Evolutionary conservation across 176 grass and related monocot genomes (phyloP).

Genomic region (Oryza longistaminata): DNA sequence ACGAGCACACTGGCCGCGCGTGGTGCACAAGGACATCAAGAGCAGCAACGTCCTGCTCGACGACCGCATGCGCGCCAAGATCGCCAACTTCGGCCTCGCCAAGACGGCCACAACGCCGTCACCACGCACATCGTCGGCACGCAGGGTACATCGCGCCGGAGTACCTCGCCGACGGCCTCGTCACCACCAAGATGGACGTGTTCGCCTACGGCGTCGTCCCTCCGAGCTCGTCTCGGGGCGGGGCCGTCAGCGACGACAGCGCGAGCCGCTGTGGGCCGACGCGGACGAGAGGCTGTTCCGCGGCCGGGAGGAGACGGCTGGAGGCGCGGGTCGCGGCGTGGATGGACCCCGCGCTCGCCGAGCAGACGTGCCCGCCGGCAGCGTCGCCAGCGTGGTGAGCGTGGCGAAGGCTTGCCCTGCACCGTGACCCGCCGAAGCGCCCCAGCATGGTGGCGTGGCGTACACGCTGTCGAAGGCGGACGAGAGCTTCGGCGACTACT

Average conservation of each 20-base stretch:
- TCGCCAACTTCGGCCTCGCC: constrained; percentile 99
- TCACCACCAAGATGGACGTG: constrained; percentile 97
- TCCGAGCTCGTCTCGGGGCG: constrained; percentile 83
- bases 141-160: constrained; percentile 95
- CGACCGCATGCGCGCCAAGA: constrained; percentile 74
- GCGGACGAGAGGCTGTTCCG: constrained; percentile 65
- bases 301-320: constrained; percentile 23
- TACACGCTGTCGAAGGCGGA: constrained; percentile 90
- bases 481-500: constrained; percentile 74
- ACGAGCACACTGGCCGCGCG: constrained; percentile 99
- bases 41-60: constrained; percentile 94
- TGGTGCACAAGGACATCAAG: constrained; percentile 99
- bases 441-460: constrained; percentile 89
- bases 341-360: constrained; percentile 72
- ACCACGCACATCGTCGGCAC: constrained; percentile 97
- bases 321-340: constrained; percentile 58
- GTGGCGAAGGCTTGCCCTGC: constrained; percentile 76
- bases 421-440: constrained; percentile 73
- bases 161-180: constrained; percentile 84
- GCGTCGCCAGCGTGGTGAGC: constrained; percentile 60
- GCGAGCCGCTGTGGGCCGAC: constrained; percentile 73
- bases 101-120: constrained; percentile 87
- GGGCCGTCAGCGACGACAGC: constrained; percentile 47
- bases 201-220: constrained; percentile 89
- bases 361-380: constrained; percentile 76